Evolutionary conservation across 192 early-diverging fungal species (phyloP), one percentile per base, ranked within the genome.

Genomic region (Rhizoclosmatium globosum): DNA sequence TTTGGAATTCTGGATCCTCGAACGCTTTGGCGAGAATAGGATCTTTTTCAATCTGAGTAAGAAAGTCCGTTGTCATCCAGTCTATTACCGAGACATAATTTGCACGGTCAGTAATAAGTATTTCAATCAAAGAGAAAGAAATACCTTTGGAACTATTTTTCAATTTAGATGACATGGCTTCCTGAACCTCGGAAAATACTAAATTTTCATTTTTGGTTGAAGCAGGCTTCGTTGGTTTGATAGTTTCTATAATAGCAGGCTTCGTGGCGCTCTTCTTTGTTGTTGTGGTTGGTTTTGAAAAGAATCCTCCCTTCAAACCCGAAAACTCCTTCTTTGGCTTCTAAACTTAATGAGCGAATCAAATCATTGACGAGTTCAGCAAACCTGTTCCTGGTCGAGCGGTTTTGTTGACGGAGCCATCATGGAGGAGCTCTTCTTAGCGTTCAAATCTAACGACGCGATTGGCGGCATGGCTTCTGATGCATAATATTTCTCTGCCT

Each of bases 11-110:
- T 21, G 86, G 83, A 58, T 84, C 82, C 38, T 67, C n/a, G 3
- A 87, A 74, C 2, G 86, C 86, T 15, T 71, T 31, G 15, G 80
- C 70, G 6, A 87, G 83, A 13, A 61, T 42, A 57, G 86, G 81
- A 15, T 77, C 68, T 42, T 50, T 57, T 48, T 84, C 82, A 47
- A 87, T 79, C 17, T 62, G 59, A 31, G 64, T 57, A 2, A 87
- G 48, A 73, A 87, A 87, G 1, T 68, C 74, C 17, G 83, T 48
- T 9, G 83, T 84, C 73, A 87, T 73, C 86, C 86, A 87, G 38
- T 87, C 86, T 86, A 62, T 6, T 17, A 39, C 6, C 6, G 2
- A 57, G 23, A 17, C 4, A 1, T 76, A 47, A 56, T 42, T 23
- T 19, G 7, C 13, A 15, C 31, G 13, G 0, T 42, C 19, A 15